Evolutionary conservation across 352 stramenopile species (phyloP), one percentile per base, ranked within the genome.

Genomic region (Globisporangium irregulare): DNA sequence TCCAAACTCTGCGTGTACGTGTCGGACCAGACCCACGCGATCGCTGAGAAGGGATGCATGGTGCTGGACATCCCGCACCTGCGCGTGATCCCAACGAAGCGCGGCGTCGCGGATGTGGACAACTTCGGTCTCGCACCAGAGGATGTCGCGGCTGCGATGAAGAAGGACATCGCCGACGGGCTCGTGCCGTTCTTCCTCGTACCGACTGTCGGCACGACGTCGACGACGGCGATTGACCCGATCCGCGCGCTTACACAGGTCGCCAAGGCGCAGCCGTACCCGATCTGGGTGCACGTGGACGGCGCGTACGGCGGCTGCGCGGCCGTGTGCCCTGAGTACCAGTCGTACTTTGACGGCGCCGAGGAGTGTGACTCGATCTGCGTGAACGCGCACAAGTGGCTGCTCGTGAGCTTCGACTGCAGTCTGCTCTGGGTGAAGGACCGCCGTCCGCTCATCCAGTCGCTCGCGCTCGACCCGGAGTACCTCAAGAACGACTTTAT

Each of bases 401-500:
- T 92, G 24, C 76, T 92, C 22, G 72, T 89, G 54, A 82, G 77
- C 62, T 87, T 89, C 27, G 82, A 91, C 68, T 86, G 81, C 57
- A 48, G 38, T 48, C 38, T 48, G 38, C 38, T 48, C 38, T 48
- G 38, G 38, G 38, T 48, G 38, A 48, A 87, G 78, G 78, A 93
- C 58, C 77, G 79, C 15, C 69, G 74, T 9, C 84, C 74, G 27
- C 67, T 93, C 12, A 70, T 90, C 69, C 73, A 80, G 24, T 73
- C 85, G 18, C 74, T 93, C 2, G 81, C 80, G 22, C 66, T 88
- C 7, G 73, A 88, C 51, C 80, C 81, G 0, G 81, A 90, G 64
- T 93, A 92, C 74, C 76, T 93, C 57, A 84, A 87, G 73, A 90
- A 89, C 70, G 81, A 88, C 46, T 85, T 91, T 62, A 84, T 78